Conservation (phyloP, 2,329 filamentous ascomycete species). For the Conoideocrella luteorostrata region DNA sequence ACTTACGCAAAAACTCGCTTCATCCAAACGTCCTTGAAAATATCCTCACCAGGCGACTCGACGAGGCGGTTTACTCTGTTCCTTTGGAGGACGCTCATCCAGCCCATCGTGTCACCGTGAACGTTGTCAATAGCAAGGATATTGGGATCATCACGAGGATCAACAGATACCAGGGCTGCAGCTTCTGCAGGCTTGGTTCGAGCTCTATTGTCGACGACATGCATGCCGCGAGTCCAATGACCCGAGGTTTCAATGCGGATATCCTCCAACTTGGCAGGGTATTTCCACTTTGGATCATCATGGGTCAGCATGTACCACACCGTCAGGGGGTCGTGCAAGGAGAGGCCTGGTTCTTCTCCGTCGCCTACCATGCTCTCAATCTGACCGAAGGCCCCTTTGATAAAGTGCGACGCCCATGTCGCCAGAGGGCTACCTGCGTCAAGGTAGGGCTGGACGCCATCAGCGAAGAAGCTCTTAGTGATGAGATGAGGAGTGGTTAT, state of each 20-base stretch:
- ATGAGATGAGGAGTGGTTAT: conserved; percentile 68
- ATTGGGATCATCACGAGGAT: conserved; percentile 33
- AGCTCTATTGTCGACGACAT: conserved; percentile 69
- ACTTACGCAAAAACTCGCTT: conserved; percentile 52
- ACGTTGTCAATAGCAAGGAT: conserved; percentile 41
- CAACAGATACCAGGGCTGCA: conserved; percentile 32
- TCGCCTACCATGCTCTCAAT: conserved; percentile 57
- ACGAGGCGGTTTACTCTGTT: conserved; percentile 77
- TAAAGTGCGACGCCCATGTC: conserved; percentile 65
- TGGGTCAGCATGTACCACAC: conserved; percentile 70
- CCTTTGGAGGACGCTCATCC: conserved; percentile 67
- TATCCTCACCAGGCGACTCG: conserved; percentile 58
- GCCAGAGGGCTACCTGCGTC: conserved; percentile 64
- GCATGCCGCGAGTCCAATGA: conserved; percentile 93
- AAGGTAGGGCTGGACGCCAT: conserved; percentile 47
- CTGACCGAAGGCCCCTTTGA: conserved; percentile 63
- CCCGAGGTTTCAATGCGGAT: conserved; percentile 83
- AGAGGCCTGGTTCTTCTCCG: conserved; percentile 52
- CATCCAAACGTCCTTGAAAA: conserved; percentile 61
- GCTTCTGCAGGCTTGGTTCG: conserved; percentile 46
- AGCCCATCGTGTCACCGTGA: conserved; percentile 65
- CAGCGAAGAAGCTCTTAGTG: conserved; percentile 51
- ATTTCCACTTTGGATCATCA: conserved; percentile 52
- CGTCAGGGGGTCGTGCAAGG: conserved; percentile 70
- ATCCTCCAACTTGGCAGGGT: conserved; percentile 60